A percentile compares a stretch with the other conserved stretches of the same genome.
These are phyloP conservation scores for Aspergillus saccharolyticus DNA, from an alignment of 495 filamentous ascomycete genomes.

Conservation along the genomic window DNA sequence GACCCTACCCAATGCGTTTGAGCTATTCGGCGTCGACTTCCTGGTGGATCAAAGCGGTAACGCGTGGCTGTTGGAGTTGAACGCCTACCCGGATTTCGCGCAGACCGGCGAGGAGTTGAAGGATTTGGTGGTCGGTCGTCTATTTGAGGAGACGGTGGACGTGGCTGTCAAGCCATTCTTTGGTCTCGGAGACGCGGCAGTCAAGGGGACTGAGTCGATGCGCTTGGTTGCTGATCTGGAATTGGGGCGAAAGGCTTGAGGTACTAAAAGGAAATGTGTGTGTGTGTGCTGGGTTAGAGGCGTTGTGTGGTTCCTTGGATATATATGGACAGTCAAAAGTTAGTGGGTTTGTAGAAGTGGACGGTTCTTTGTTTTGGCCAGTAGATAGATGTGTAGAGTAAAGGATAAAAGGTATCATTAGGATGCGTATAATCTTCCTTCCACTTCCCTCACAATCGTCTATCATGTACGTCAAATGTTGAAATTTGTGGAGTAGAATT, in stretches of 20 bases:
- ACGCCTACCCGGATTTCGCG: conserved; percentile 90
- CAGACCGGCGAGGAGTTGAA: conserved; percentile 77
- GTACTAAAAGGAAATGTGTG: not conserved
- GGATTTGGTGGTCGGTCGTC: conserved; percentile 57
- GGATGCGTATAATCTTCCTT: too few species aligned
- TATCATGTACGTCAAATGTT: too few species aligned
- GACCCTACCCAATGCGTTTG: conserved; percentile 78
- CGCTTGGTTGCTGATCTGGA: conserved; percentile 57
- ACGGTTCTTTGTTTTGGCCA: not conserved
- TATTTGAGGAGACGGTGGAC: conserved; percentile 70
- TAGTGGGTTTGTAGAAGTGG: not conserved
- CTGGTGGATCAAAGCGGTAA: conserved; percentile 61
- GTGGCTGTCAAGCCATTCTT: conserved; percentile 63
- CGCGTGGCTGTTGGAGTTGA: conserved; percentile 83
- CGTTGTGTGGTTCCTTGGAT: not conserved
- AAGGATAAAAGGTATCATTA: not conserved
- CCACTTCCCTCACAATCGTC: too few species aligned
- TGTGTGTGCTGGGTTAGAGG: not conserved
- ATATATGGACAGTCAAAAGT: not conserved
- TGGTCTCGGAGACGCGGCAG: conserved; percentile 23
- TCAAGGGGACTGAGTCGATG: conserved; percentile 36
- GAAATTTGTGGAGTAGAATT: too few species aligned
- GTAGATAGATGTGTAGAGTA: not conserved
- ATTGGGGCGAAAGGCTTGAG: conserved; percentile 43
- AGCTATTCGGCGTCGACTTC: conserved; percentile 90